Evolutionary conservation across 176 grass and related monocot species (phyloP).

Genomic region (Aegilops bicornis): DNA sequence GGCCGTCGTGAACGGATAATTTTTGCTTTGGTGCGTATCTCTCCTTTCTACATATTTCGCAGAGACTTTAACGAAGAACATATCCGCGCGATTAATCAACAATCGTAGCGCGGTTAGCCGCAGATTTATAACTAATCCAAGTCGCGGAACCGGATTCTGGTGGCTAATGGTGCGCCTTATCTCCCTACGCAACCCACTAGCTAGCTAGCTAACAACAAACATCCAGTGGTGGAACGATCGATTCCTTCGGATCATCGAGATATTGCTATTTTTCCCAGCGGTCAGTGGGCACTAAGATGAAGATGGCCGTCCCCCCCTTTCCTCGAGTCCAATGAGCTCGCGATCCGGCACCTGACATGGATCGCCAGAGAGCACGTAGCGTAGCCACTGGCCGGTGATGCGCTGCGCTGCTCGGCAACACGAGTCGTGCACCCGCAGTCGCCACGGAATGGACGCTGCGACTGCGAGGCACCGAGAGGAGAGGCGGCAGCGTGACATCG

Average conservation of each 20-base stretch:
- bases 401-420: not conserved
- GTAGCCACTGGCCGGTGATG: not conserved
- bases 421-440: not conserved
- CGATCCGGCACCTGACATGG: constrained; percentile 8
- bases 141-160: constrained; percentile 36
- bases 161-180: constrained; percentile 29
- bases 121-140: not conserved
- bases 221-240: not conserved
- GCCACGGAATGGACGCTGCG: not conserved
- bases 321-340: not conserved
- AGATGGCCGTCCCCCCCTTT: too few relatives aligned
- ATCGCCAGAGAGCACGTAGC: not conserved
- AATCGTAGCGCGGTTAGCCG: not conserved
- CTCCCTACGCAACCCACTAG: not conserved
- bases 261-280: not conserved
- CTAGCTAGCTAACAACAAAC: not conserved
- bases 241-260: not conserved
- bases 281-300: not conserved
- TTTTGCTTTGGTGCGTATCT: not conserved
- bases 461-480: not conserved
- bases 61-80: constrained; percentile 4
- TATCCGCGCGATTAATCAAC: constrained; percentile 16
- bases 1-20: not conserved
- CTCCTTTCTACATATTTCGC: not conserved
- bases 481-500: not conserved